Evolutionary conservation across 2,329 filamentous ascomycete species (phyloP), one percentile per base, ranked within the genome.

Genomic region (Diplodia seriata): DNA sequence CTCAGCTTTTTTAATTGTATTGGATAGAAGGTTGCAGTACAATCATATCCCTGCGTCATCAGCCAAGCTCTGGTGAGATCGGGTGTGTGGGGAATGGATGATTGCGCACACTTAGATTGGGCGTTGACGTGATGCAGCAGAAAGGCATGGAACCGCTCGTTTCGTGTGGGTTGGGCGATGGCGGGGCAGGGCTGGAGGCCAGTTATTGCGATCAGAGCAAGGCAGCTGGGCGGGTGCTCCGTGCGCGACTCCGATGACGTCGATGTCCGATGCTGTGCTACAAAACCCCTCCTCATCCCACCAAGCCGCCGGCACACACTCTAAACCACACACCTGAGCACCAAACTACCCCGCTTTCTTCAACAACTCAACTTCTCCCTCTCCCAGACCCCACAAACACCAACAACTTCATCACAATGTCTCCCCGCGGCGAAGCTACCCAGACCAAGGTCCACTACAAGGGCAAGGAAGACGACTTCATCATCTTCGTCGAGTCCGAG

Each of bases 381-480:
- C 23, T 15, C 36, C 40, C 67, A 38, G 53, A 20, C 31, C 38
- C 50, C 47, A 38, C 38, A 63, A 63, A 40, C 47, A 26, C 67
- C 68, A 33, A 33, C 31, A 33, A 75, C 50, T 55, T 31, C 47
- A 38, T 67, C 69, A 75, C 54, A 69, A 79, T 80, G 78, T 68
- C 77, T 74, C 33, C 54, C n/a, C 77, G 76, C 67, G 79, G 76
- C 71, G 77, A 92, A 82, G 85, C 86, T 72, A 78, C 80, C 70
- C 86, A 90, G 80, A 85, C 85, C 82, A 96, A 95, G 84, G 86
- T 97, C 82, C 90, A 94, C 87, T 93, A 88, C 89, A 91, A 93
- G 86, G 93, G 92, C 82, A 80, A 81, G 70, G 81, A 83, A 64
- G 89, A 91, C 69, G 88, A 91, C 82, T 92, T 90, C 77, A 81